Evolutionary conservation across 305 asterid genomes (phyloP).

Genomic region (Petunia hybrid): DNA sequence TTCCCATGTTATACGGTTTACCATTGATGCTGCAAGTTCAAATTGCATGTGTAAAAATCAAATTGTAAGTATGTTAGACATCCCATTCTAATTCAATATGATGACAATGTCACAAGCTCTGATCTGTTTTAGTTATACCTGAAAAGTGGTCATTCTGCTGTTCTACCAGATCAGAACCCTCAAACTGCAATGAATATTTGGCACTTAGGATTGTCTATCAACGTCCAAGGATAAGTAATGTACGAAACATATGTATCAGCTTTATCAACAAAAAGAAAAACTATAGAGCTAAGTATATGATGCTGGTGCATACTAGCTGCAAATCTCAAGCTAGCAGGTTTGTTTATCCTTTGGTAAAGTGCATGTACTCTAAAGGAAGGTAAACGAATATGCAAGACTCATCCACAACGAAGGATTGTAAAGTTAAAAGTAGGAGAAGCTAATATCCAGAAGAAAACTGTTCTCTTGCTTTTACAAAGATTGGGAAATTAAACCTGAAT

Average conservation of each 20-base stretch:
- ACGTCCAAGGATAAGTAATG: neutral
- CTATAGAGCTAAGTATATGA: too few relatives aligned
- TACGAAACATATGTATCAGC: neutral
- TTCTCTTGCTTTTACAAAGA: neutral
- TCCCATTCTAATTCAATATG: neutral
- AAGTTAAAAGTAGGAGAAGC: neutral
- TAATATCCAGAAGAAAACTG: neutral
- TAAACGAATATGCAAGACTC: neutral
- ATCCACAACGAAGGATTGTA: neutral
- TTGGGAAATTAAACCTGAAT: neutral
- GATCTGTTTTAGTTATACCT: slow-evolving; percentile 47
- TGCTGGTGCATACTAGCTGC: neutral
- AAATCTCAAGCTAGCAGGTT: neutral
- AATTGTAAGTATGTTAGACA: neutral
- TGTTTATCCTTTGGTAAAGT: neutral
- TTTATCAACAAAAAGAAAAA: too few relatives aligned
- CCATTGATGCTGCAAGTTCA: slow-evolving; percentile 74
- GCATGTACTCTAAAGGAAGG: neutral
- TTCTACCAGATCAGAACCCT: slow-evolving; percentile 74
- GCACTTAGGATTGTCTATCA: neutral
- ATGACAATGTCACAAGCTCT: slow-evolving; percentile 24
- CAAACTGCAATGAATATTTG: slow-evolving; percentile 60
- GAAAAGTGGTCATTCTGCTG: slow-evolving; percentile 79
- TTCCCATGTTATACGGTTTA: slow-evolving; percentile 77
- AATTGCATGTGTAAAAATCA: slow-evolving; percentile 14